phyloP scores from a whole-genome alignment of 192 early-diverging fungal genomes.

The Coemansia sp. region DNA sequence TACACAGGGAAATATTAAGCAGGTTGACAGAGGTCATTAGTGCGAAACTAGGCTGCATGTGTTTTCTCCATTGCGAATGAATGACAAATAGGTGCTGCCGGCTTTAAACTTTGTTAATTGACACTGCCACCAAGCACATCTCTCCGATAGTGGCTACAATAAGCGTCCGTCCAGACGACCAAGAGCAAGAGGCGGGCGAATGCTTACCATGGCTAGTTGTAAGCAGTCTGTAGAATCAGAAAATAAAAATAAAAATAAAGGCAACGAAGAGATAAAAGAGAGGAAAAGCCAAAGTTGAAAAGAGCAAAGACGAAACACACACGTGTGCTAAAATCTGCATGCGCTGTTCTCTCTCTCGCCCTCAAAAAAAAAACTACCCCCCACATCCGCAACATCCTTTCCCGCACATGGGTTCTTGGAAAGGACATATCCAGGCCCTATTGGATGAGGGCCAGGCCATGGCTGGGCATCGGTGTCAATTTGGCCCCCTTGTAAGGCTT shows the following conservation, averaged over 20 bases:
- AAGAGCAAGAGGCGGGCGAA: background rate
- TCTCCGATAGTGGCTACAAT: background rate
- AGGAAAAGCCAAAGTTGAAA: background rate
- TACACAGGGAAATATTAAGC: conserved; percentile 8
- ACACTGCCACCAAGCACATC: background rate
- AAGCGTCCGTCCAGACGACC: background rate
- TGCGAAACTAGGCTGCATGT: background rate
- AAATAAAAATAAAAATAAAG: conserved; percentile 10
- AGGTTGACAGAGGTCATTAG: background rate
- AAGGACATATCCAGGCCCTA: background rate
- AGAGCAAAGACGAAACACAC: background rate
- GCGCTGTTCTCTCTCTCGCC: background rate
- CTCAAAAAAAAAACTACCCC: background rate
- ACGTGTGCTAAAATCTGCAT: background rate
- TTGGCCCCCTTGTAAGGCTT: background rate
- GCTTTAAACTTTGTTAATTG: background rate
- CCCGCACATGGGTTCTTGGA: background rate
- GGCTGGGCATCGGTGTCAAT: background rate
- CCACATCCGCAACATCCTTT: background rate
- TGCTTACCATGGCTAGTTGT: conserved; percentile 33
- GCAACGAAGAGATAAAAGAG: background rate
- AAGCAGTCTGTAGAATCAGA: conserved; percentile 16
- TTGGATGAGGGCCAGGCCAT: background rate
- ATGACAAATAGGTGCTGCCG: background rate
- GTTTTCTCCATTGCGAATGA: background rate